Conservation (phyloP, 768 basidiomycete species). For the Panellus pusillus region DNA sequence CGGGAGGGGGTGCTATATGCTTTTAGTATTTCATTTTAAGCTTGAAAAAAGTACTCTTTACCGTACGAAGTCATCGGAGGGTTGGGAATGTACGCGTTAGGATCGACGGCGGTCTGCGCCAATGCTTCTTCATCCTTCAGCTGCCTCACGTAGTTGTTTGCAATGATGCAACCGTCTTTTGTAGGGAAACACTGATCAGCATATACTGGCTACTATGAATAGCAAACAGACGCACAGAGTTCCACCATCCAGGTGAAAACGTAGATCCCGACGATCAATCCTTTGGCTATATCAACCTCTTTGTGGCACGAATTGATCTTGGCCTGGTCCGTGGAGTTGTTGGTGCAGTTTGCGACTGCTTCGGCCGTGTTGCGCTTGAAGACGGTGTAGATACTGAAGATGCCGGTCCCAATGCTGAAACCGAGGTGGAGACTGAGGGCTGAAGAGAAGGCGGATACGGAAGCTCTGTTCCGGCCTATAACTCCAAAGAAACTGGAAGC, state of each 20-base stretch:
- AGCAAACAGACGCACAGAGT: conserved; percentile 44
- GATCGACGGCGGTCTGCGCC: conserved; percentile 22
- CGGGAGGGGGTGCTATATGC: conserved; percentile 2
- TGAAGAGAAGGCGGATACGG: conserved; percentile 45
- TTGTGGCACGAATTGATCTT: conserved; percentile 42
- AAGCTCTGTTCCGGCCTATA: conserved; percentile 39
- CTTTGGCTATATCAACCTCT: conserved; percentile 43
- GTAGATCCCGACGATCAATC: conserved; percentile 44
- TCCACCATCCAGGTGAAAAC: conserved; percentile 53
- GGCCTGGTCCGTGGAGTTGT: conserved; percentile 27
- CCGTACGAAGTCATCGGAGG: conserved; percentile 24
- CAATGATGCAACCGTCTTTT: conserved; percentile 52
- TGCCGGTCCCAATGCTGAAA: conserved; percentile 46
- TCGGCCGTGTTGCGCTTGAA: conserved; percentile 41
- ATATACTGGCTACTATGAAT: not conserved
- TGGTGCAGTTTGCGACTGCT: conserved; percentile 40
- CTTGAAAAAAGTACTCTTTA: not conserved
- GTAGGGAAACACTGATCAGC: conserved; percentile 8
- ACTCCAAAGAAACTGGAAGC: conserved; percentile 42
- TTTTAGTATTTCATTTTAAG: not conserved
- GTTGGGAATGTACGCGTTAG: conserved; percentile 20
- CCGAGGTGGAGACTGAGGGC: conserved; percentile 46
- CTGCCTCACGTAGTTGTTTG: conserved; percentile 53
- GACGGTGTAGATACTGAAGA: conserved; percentile 48
- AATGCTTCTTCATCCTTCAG: conserved; percentile 46